Evolutionary conservation across 192 early-diverging fungal genomes (phyloP).

Genomic region (Coemansia sp.): DNA sequence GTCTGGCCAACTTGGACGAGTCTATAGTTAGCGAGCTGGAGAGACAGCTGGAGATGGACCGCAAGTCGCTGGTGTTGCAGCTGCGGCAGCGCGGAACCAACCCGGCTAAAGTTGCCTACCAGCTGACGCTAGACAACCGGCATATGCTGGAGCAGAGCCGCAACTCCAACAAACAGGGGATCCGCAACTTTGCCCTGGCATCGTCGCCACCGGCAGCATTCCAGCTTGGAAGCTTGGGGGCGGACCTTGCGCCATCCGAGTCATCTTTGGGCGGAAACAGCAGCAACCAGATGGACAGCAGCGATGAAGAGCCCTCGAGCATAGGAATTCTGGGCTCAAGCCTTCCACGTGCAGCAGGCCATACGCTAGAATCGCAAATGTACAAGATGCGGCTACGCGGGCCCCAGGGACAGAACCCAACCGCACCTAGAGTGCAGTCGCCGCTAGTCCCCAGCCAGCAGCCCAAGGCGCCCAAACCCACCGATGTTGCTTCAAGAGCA

Average conservation of each 20-base stretch:
- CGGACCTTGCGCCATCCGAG: background rate
- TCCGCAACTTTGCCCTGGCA: slow-evolving; percentile 54
- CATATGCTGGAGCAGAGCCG: slow-evolving; percentile 54
- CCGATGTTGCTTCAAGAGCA: background rate
- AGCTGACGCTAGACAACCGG: slow-evolving; percentile 84
- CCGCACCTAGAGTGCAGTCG: slow-evolving; percentile 33
- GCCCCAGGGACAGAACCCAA: slow-evolving; percentile 14
- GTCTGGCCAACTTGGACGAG: slow-evolving; percentile 70
- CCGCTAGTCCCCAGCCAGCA: slow-evolving; percentile 25
- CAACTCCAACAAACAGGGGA: slow-evolving; percentile 53
- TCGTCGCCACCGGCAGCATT: slow-evolving; percentile 49
- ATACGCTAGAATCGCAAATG: slow-evolving; percentile 47
- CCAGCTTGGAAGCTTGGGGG: slow-evolving; percentile 19
- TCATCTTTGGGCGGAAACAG: slow-evolving; percentile 4
- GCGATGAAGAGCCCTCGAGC: slow-evolving; percentile 27
- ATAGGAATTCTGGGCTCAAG: slow-evolving; percentile 51
- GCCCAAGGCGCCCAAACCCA: background rate
- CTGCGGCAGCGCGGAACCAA: slow-evolving; percentile 84
- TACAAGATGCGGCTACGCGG: slow-evolving; percentile 50
- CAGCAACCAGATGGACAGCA: slow-evolving; percentile 8
- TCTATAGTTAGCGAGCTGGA: slow-evolving; percentile 75
- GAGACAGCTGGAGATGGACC: slow-evolving; percentile 48
- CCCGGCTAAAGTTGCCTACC: slow-evolving; percentile 95
- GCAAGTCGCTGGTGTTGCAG: slow-evolving; percentile 68
- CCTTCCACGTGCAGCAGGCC: slow-evolving; percentile 40